Base-by-base conservation (phyloP, 306 rosid species). In the Gastrolobium villosum region DNA sequence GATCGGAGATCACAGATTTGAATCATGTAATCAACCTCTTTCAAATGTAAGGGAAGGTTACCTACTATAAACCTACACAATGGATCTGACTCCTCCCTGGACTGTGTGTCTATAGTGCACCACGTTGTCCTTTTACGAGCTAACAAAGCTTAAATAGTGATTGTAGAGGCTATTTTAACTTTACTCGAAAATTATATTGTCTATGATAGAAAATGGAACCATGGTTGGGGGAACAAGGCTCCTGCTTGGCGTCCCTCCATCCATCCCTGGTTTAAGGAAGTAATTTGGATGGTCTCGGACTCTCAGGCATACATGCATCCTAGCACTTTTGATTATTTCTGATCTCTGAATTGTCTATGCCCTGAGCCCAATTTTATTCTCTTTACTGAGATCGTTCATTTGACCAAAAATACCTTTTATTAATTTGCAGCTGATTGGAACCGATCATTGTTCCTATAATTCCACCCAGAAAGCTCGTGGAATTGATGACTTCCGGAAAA, bases 391-490 rank as follows among this genome's bases (percentile, higher is more conserved):
- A 69, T 60, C 7, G 36, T 15, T 75, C 20, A 65, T 65, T 50
- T 81, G 78, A 74, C 76, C 68, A 39, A 64, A 26, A 15, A 2
- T 36, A 20, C 75, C 11, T 82, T 84, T 63, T 65, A 20, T 20
- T 20, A 20, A 20, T 20, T 20, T 20, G 26, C 26, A 20, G 26
- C 26, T 20, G 26, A 1, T 20, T 0, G 97, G 99, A 80, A 90
- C 99, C 4, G 97, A 94, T 79, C 99, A 92, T 74, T 92, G 97
- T 81, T 49, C 80, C 79, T 90, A 88, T 80, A 94, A 92, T 68
- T 94, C 99, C 64, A 90, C 93, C 70, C 99, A 94, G 46, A 92
- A 94, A 78, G 86, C 95, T 79, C 53, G 90, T 41, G 98, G 98
- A 83, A 87, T 94, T 54, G 91, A 90, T 66, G 97, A 94, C 83